Evolutionary conservation across 1,284 basidiomycete species (phyloP).

Genomic region (Puccinia horiana): DNA sequence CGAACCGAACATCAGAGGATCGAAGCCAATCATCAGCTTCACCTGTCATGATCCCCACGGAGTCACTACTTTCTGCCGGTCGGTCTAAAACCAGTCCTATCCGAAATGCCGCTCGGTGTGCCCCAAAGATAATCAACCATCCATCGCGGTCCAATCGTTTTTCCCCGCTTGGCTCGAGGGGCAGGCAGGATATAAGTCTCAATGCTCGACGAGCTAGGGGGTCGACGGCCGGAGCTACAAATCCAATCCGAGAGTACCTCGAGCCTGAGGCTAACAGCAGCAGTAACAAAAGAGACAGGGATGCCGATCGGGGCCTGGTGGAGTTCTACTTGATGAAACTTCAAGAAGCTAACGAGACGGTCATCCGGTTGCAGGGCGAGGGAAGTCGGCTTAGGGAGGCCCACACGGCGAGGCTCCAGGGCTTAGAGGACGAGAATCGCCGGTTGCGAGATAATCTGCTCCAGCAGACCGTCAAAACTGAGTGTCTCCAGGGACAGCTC

Average conservation of each 20-base stretch:
- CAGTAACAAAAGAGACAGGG: neutral
- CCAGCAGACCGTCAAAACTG: neutral
- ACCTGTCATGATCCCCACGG: neutral
- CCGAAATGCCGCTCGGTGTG: neutral
- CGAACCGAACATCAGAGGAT: neutral
- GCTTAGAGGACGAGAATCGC: constrained; percentile 1
- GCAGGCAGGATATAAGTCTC: neutral
- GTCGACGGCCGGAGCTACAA: neutral
- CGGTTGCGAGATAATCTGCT: neutral
- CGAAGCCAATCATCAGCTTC: neutral
- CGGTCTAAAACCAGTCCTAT: neutral
- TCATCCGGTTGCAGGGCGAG: constrained; percentile 19
- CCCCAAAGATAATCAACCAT: neutral
- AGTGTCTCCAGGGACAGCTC: neutral
- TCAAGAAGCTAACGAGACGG: constrained; percentile 1
- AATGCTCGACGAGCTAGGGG: neutral
- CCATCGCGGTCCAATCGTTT: neutral
- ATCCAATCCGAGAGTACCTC: neutral
- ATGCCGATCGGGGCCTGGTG: neutral
- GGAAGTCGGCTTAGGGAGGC: neutral
- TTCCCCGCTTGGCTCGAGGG: neutral
- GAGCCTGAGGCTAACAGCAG: neutral
- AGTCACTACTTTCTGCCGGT: neutral
- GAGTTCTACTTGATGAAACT: neutral
- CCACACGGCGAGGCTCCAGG: neutral